phyloP scores from a whole-genome alignment of 306 rosid genomes.

The Citrullus amarus region DNA sequence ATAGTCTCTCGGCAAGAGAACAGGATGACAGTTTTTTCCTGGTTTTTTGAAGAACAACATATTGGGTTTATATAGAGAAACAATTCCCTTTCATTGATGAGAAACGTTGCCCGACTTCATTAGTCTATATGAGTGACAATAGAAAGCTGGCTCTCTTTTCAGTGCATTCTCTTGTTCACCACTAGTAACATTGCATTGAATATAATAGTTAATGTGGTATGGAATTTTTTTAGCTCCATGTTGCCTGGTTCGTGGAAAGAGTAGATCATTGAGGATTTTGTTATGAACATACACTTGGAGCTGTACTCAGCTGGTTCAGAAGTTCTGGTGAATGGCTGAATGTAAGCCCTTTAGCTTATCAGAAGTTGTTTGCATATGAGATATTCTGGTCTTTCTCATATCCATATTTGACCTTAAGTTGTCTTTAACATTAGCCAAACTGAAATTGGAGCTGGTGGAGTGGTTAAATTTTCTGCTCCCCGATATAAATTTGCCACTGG shows the following conservation, averaged over 20 bases:
- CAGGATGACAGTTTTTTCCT: neutral
- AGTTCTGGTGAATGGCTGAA: slow-evolving; percentile 24
- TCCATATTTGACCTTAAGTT: slow-evolving; percentile 11
- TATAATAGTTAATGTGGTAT: neutral
- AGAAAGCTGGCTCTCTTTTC: neutral
- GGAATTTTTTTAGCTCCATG: slow-evolving; percentile 15
- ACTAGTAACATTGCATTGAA: neutral
- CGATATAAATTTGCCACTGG: slow-evolving; percentile 47
- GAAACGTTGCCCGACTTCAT: neutral
- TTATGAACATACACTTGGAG: slow-evolving; percentile 42
- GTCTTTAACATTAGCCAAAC: slow-evolving; percentile 34
- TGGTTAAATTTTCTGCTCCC: slow-evolving; percentile 81
- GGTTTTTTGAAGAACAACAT: neutral
- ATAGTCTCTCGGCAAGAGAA: neutral
- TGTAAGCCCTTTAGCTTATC: slow-evolving; percentile 17
- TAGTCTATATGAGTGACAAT: neutral
- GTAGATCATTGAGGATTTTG: slow-evolving; percentile 13
- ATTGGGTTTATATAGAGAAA: neutral
- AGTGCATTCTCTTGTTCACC: neutral
- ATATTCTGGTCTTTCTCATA: slow-evolving; percentile 5
- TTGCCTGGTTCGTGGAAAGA: slow-evolving; percentile 13
- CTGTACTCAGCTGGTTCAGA: slow-evolving; percentile 27
- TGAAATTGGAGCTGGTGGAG: slow-evolving; percentile 40
- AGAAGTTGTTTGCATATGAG: slow-evolving; percentile 1
- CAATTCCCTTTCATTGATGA: neutral